These are phyloP conservation scores for Solanum virginianum DNA, from an alignment of 257 asterid genomes.

Conservation along the genomic window DNA sequence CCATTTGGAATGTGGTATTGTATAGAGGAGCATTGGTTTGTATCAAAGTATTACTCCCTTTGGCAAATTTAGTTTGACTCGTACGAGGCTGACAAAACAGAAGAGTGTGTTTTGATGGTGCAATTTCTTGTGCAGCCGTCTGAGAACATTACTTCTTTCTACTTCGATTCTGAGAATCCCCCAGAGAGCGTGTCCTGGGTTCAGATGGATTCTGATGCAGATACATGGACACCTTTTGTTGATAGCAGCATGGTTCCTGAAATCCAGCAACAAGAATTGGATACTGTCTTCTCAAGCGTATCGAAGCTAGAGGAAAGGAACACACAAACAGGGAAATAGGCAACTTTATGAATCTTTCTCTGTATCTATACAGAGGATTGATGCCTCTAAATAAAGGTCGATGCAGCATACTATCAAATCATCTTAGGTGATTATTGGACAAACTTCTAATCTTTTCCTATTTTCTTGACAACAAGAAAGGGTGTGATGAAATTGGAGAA, in stretches of 20 bases:
- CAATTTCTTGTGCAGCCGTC: conserved; percentile 6
- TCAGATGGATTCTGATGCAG: not conserved
- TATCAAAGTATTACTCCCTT: not conserved
- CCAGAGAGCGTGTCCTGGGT: conserved; percentile 8
- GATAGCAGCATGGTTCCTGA: not conserved
- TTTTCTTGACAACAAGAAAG: too few relatives aligned
- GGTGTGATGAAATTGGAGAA: not conserved
- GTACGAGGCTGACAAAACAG: not conserved
- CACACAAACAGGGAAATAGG: not conserved
- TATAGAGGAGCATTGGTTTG: not conserved
- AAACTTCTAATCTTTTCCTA: not conserved
- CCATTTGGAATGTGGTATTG: not conserved
- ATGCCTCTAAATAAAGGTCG: too few relatives aligned
- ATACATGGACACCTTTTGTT: conserved; percentile 2
- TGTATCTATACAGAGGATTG: not conserved
- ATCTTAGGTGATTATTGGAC: not conserved
- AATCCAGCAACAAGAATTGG: conserved; percentile 1
- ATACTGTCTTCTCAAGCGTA: not conserved
- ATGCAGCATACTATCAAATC: too few relatives aligned
- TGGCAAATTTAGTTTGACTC: not conserved
- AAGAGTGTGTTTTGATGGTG: not conserved
- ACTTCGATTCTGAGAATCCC: conserved; percentile 13
- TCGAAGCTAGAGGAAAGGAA: not conserved
- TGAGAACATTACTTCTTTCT: not conserved
- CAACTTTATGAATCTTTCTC: not conserved